Evolutionary conservation across 768 basidiomycete species (phyloP).

Genomic region (Lactarius akahatsu): DNA sequence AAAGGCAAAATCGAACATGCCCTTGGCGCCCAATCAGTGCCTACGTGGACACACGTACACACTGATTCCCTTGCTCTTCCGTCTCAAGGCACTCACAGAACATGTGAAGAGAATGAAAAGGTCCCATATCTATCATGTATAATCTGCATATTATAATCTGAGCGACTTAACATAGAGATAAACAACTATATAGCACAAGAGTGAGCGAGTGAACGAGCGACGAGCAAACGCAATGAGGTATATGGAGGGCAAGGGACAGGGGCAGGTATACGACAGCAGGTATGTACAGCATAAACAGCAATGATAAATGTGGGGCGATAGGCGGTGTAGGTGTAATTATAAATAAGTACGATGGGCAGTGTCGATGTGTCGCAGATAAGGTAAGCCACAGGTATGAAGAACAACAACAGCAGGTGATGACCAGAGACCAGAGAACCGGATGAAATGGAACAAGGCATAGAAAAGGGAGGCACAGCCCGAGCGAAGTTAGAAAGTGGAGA

Average conservation of each 20-base stretch:
- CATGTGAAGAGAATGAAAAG: neutral
- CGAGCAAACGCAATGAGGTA: conserved; percentile 14
- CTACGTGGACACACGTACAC: neutral
- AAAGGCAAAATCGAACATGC: conserved; percentile 3
- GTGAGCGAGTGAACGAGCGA: conserved; percentile 2
- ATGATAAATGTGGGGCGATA: neutral
- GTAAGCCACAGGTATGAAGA: conserved; percentile 16
- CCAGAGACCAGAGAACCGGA: conserved; percentile 4
- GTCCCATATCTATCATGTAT: conserved; percentile 17
- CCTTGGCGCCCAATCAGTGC: conserved; percentile 4
- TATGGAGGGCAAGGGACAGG: conserved; percentile 9
- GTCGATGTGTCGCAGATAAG: conserved; percentile 16
- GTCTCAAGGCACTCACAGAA: neutral
- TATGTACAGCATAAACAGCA: conserved; percentile 26
- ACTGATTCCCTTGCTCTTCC: neutral
- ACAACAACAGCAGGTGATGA: conserved; percentile 20
- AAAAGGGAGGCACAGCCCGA: neutral
- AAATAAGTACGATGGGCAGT: conserved; percentile 12
- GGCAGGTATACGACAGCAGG: conserved; percentile 24
- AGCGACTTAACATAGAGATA: conserved; percentile 23
- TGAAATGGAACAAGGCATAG: neutral
- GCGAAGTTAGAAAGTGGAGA: conserved; percentile 60
- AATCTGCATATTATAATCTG: conserved; percentile 24
- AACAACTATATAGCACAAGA: conserved; percentile 27
- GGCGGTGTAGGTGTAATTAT: conserved; percentile 7